Conservation (phyloP, 768 basidiomycete genomes). For the Mycena albidolilacea region DNA sequence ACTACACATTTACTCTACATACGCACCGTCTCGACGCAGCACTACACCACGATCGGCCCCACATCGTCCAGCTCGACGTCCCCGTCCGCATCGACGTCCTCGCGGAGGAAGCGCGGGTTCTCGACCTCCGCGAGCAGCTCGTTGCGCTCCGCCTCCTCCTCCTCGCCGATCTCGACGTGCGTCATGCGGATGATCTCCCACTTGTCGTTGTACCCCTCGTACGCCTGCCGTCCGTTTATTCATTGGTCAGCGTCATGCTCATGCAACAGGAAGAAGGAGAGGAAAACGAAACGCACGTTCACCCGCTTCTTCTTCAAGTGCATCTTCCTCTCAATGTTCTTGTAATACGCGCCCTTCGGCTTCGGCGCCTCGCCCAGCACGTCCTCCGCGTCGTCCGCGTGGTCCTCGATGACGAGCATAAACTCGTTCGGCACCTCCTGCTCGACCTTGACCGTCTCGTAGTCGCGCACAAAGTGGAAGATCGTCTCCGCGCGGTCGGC, state of each 20-base stretch:
- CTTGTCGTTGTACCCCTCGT: constrained; percentile 84
- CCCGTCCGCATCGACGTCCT: constrained; percentile 72
- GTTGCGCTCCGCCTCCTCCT: constrained; percentile 84
- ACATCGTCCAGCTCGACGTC: constrained; percentile 67
- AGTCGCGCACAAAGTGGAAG: constrained; percentile 87
- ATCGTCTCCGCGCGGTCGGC: constrained; percentile 76
- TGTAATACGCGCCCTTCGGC: constrained; percentile 86
- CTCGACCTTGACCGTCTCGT: constrained; percentile 89
- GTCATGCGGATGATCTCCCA: constrained; percentile 86
- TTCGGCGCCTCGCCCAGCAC: constrained; percentile 42
- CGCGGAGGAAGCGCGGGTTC: constrained; percentile 75
- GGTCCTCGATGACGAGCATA: constrained; percentile 78
- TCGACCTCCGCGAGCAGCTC: constrained; percentile 84
- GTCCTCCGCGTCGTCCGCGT: constrained; percentile 51
- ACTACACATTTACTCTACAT: too few relatives aligned
- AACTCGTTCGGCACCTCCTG: constrained; percentile 91
- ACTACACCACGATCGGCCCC: constrained; percentile 35
- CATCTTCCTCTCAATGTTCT: constrained; percentile 92
- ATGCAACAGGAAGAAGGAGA: background rate
- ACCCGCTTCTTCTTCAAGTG: constrained; percentile 86
- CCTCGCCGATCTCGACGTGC: constrained; percentile 78
- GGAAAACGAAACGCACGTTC: constrained; percentile 66
- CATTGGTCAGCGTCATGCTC: too few relatives aligned
- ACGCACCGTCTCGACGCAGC: background rate
- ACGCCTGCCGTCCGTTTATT: constrained; percentile 56